Evolutionary conservation across 208 protist species (phyloP).

Genomic region (Phytomonas serpens): DNA sequence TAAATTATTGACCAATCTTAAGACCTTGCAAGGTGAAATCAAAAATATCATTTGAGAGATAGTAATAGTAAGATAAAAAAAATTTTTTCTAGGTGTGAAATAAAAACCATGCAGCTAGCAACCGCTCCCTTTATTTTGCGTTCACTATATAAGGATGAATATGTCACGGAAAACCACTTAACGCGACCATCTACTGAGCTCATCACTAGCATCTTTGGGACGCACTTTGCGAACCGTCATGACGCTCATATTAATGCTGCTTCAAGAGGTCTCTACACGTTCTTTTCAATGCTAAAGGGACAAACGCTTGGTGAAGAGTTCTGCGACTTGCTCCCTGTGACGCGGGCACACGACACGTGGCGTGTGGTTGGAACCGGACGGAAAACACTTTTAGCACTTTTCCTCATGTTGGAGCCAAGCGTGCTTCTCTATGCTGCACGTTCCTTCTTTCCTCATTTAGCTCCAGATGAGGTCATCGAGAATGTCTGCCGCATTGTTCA

Average conservation of each 20-base stretch:
- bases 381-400: constrained; percentile 42
- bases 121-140: constrained; percentile 79
- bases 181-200: constrained; percentile 55
- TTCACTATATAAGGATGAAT: constrained; percentile 80
- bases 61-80: background rate
- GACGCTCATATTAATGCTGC: constrained; percentile 47
- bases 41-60: background rate
- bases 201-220: constrained; percentile 58
- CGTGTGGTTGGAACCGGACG: constrained; percentile 31
- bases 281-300: constrained; percentile 44
- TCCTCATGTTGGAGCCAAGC: constrained; percentile 51
- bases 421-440: constrained; percentile 40
- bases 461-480: constrained; percentile 49
- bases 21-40: background rate
- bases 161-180: constrained; percentile 52
- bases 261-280: constrained; percentile 53
- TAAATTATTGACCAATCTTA: background rate
- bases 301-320: constrained; percentile 86
- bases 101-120: constrained; percentile 51
- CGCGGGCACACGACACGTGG: constrained; percentile 18
- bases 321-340: constrained; percentile 73
- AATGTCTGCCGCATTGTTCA: constrained; percentile 39
- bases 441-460: constrained; percentile 42
- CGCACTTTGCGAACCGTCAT: constrained; percentile 69
- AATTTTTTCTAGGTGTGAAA: background rate